Evolutionary conservation across 2,329 filamentous ascomycete species (phyloP), one percentile per base, ranked within the genome.

Genomic region (Paecilomyces dactylethromorphus): DNA sequence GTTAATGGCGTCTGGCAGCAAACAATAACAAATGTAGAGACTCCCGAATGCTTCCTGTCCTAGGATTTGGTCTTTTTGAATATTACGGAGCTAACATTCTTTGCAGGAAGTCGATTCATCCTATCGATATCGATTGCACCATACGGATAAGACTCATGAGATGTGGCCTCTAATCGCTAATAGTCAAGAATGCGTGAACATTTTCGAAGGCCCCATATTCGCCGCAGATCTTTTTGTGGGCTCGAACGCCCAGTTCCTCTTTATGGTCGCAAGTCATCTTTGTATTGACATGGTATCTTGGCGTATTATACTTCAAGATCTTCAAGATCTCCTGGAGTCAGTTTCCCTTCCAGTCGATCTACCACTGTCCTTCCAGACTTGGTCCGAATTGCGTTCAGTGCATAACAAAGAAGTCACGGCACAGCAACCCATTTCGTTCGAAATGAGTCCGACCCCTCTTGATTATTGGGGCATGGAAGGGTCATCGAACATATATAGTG

Each of bases 161-260:
- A 70, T 71, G 59, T 59, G 69, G 1, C 60, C 65, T 3, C 65
- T 62, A 31, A 67, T 72, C 31, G 64, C 68, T 4, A 66, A 72
- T 15, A 72, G 66, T 55, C 69, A 74, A 60, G 60, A 58, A 7
- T 68, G 65, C 56, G 64, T 76, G 22, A 66, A 74, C 53, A 69
- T 71, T 21, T 55, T 71, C 3, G 64, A 70, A 53, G 69, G 68
- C 0, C 68, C 76, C 1, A 69, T 76, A 1, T 71, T 79, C 15
- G 71, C 72, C 1, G 69, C 72, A 11, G 74, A 78, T 56, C 59
- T 78, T 1, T 74, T 78, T 57, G 62, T 73, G 4, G 63, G 71
- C 33, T 66, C 69, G 4, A 68, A 66, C 7, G 72, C 71, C 10
- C 67, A 68, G 31, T 60, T 68, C 8, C 60, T 71, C n/a, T 70